Base-by-base conservation (phyloP, 2,329 filamentous ascomycete species). In the Fonsecaea multimorphosa region DNA sequence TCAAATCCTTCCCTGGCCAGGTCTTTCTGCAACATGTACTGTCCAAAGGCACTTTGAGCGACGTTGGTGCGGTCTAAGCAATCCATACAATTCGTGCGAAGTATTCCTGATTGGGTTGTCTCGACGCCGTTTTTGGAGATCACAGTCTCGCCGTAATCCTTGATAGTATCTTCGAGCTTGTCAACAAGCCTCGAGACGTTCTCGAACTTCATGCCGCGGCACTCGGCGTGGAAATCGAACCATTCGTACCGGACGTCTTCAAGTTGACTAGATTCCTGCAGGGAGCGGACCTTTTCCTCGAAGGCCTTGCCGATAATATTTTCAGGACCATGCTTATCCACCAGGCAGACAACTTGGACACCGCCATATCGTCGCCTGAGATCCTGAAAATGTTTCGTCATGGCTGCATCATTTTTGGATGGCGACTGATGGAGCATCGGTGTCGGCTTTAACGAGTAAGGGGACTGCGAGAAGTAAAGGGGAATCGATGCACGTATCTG, bases 41-140 rank as follows among this genome's bases (percentile, higher is more conserved):
- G 91, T 4, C 87, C 95, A 75, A 93, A 93, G 0, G 93, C 95
- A 74, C 92, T 96, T 78, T 98, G 94, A 46, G 93, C 93, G 24
- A 99, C 93, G 72, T 98, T 98, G 1, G 95, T 99, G 24, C 95
- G 87, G 76, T 99, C 95, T 9, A 99, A 82, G 72, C 95, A 99
- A 75, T 99, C 95, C 95, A 99, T 98, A 77, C 95, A 99, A 74
- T 99, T 99, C 1, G 93, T 97, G 63, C 95, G 86, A n/a, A 98
- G 77, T 6, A 96, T 86, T 1, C 93, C 93, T 29, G 81, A 83
- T 75, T 97, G 93, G 54, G 75, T 76, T 36, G 78, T 77, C 22
- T 78, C 64, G 2, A 80, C 68, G 24, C 77, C 75, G 19, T 80
- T 79, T 32, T 80, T 74, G 8, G 82, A 78, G 14, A 85, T 76